Evolutionary conservation across 1,139 yeast genomes (phyloP), one percentile per base, ranked within the genome.

Genomic region (Magnusiomyces clavatus): DNA sequence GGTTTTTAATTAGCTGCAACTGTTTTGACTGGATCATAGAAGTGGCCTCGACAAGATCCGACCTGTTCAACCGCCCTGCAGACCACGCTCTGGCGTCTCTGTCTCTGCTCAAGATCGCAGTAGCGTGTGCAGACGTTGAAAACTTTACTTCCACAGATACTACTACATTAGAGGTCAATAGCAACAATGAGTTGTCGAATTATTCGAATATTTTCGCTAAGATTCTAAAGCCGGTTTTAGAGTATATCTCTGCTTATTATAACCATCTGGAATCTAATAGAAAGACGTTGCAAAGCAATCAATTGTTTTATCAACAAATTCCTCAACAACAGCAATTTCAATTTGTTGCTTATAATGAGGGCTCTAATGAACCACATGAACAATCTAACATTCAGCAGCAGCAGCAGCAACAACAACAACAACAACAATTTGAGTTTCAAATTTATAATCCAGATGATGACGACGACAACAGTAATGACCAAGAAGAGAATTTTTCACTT

Each of bases 11-110:
- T 17, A 13, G n/a, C 16, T 19, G 39, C 29, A 44, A 35, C n/a
- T 44, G 47, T 14, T 44, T 44, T 34, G 39, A 44, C 20, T 44
- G 47, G 47, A 19, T 44, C n/a, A 35, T 44, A 4, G 40, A 44
- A 11, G 31, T 44, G 14, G 31, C 47, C 10, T 20, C 35, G 5
- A 34, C 40, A 20, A 20, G 40, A 6, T 16, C 29, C 31, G 39
- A 35, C 31, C 8, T 44, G 14, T 34, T 44, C 39, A 35, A 44
- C 17, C 14, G 47, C 11, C 31, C 47, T 2, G 35, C 35, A 11
- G 47, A 44, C 20, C 35, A 44, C 11, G 47, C 47, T 14, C 14
- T 44, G 11, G 39, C 40, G 5, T 38, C 40, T 4, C 14, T 44
- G 6, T 17, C 47, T 5, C 20, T 44, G 39, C 31, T 44, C 13